Base-by-base conservation (phyloP, 2,329 filamentous ascomycete species). In the Fusarium sp. region DNA sequence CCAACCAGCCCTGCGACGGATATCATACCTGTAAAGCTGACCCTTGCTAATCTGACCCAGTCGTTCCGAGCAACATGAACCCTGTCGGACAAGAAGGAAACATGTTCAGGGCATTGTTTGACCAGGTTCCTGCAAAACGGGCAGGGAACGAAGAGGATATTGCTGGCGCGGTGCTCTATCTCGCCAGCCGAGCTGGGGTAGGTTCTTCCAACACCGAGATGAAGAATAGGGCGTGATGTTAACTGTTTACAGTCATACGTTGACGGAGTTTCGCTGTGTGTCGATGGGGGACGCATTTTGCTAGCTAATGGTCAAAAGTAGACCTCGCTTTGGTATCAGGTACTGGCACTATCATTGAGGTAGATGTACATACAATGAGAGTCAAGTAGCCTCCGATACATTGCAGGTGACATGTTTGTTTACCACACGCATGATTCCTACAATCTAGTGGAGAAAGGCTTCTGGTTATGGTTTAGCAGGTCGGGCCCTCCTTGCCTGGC, bases 11-110 rank as follows among this genome's bases (percentile, higher is more conserved):
- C 4, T 37, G 12, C 14, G 6, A 37, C 2, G 17, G 11, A 5
- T 22, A 14, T 22, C 38, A 66, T 43, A 63, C 14, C 4, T 6
- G 10, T 17, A 15, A 45, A 7, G 14, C 40, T 4, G 20, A 22
- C 12, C 40, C 20, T 45, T 45, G 20, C 40, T 45, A 45, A 45
- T 45, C 40, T 45, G 20, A 45, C 12, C 20, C 14, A 82, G 81
- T 83, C 69, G 81, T 81, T 1, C 80, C 80, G 1, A 81, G 79
- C 66, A 80, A 79, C 17, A 82, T 82, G 80, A 82, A 81, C 50
- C 78, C 79, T 0, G 71, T 82, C 14, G 80, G 80, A 5, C 72
- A 79, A 40, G 78, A 78, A 17, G 80, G 77, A 2, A 81, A 81
- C 37, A 76, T 81, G 15, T 83, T 83, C 50, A 79, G 76, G 47